Percentiles rank a stretch among this genome's conserved stretches.
These are phyloP conservation scores for Daldinia sp. DNA, from an alignment of 2,329 filamentous ascomycete species.

Conservation along the genomic window DNA sequence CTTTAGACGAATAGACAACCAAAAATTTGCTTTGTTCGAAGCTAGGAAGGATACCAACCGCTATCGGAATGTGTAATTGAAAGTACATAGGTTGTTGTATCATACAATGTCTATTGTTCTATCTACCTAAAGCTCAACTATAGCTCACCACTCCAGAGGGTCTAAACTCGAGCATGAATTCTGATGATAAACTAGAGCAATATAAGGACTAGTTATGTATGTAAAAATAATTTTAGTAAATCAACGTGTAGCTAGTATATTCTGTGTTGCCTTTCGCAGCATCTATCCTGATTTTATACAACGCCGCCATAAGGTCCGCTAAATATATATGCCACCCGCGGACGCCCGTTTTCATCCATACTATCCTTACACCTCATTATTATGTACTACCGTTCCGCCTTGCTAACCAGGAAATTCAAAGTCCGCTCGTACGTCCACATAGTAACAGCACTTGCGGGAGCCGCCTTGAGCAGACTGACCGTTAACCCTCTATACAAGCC, in stretches of 20 bases:
- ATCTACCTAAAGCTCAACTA: not conserved
- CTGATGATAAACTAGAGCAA: not conserved
- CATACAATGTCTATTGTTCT: not conserved
- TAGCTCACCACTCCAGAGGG: not conserved
- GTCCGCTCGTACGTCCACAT: conserved; percentile 94
- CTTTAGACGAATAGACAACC: conserved; percentile 47
- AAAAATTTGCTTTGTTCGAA: conserved; percentile 33
- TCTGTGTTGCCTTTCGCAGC: conserved; percentile 11
- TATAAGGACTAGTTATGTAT: not conserved
- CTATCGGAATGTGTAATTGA: not conserved
- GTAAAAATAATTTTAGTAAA: not conserved
- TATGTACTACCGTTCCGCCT: conserved; percentile 43
- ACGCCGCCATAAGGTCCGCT: conserved; percentile 17
- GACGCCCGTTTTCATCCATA: not conserved
- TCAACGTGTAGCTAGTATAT: conserved; percentile 14
- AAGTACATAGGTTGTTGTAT: conserved; percentile 13
- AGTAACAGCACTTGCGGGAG: conserved; percentile 90
- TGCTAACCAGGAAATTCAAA: conserved; percentile 68
- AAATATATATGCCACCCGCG: not conserved
- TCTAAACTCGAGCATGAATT: not conserved
- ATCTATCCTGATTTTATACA: conserved; percentile 33
- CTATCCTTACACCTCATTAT: conserved; percentile 13
- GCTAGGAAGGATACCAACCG: conserved; percentile 8
- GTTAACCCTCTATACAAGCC: conserved; percentile 90
- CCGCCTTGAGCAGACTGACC: conserved; percentile 91